Base-by-base conservation (phyloP, 495 filamentous ascomycete species). In the Penicillium canescens region DNA sequence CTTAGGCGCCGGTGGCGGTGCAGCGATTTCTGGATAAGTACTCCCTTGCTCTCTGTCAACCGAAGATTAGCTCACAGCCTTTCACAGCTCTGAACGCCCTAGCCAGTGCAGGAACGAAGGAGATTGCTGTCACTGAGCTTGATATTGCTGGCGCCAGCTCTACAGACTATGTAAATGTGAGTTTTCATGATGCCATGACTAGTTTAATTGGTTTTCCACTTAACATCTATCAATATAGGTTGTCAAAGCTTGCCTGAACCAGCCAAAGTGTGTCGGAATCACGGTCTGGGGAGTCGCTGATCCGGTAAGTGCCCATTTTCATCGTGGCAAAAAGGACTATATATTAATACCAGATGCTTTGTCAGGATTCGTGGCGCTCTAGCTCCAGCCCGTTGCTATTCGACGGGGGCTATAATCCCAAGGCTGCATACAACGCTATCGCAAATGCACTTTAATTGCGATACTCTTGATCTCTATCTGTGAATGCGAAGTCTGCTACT, bases 271-370 rank as follows among this genome's bases (percentile, higher is more conserved):
- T 65, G 79, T 90, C 18, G 87, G 87, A 51, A 83, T 91, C 57
- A 90, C 87, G 14, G 85, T 87, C 33, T 92, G 88, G 88, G 87
- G 87, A 63, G 83, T 92, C 6, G 74, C 82, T 51, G 88, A 90
- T 58, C 64, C 68, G 21, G 84, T 70, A 84, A 65, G 72, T 59
- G 13, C 48, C 36, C 12, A 26, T 3, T 36, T n/a, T 35, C 11
- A 5, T 6, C 13, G 24, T 5, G 11, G 2, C 9, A 46, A 11
- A 23, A 26, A 46, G 12, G 3, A 28, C 33, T 28, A 1, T 10
- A 28, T 24, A 37, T n/a, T 20, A 37, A 28, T 60, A 51, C 53
- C 37, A 34, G 24, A 52, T 42, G 71, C 21, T 41, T 13, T 42
- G 6, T 24, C 33, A 69, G 67, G 62, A 86, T 72, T 85, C 81